Base-by-base conservation (phyloP, 805 yeast species). In the Saturnispora serradocipensis region DNA sequence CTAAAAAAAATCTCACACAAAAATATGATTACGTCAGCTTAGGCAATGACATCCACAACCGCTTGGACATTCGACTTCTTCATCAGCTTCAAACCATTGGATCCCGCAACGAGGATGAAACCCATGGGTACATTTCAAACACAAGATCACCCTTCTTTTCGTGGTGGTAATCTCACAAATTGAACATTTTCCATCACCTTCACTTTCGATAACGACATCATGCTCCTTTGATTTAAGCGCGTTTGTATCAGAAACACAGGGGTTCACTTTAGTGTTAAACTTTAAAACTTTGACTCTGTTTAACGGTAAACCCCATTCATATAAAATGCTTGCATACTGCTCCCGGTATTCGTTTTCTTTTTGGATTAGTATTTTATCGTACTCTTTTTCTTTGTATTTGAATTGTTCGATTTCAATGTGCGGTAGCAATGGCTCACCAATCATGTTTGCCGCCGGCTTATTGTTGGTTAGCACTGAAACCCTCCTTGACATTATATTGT, bases 1-100 rank as follows among this genome's bases (percentile, higher is more conserved):
- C 34, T 30, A 30, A n/a, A 30, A 30, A 30, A 30, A 30, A 30
- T 30, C 34, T 30, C 34, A 30, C 34, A 30, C 34, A 30, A 30
- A 30, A 38, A 38, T 10, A 10, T 10, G 25, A 38, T 38, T 38
- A 38, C 42, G 42, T 43, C 46, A 24, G 27, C 28, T 25, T 18
- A 55, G 16, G 67, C 96, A 88, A 5, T 61, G 56, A 60, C 96
- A 88, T 0, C 95, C 95, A 71, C 96, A 88, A 0, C 96, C 96
- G 45, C 86, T 76, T 0, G 95, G 82, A 66, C 96, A 88, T 59
- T 84, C 86, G 0, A 56, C 56, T 52, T 71, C 68, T 8, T 64
- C 63, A 25, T 61, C 69, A 1, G 63, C 58, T 7, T 67, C 66
- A 88, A 95, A 88, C 97, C 98, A 90, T 48, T 75, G 75, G 18